These are phyloP conservation scores for Clarkia xantiana DNA, from an alignment of 345 rosid genomes.

Conservation along the genomic window DNA sequence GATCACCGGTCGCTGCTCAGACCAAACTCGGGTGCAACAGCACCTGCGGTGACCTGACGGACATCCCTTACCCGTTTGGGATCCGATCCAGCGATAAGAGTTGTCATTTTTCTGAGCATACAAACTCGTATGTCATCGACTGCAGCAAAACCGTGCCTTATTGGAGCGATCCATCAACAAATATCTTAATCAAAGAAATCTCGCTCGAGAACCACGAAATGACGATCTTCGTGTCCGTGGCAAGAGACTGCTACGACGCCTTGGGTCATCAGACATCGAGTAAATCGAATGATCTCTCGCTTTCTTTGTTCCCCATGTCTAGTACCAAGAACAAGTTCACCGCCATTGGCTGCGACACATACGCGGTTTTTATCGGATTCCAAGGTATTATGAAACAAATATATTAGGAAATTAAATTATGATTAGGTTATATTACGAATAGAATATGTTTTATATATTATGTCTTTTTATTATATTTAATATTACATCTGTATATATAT, in stretches of 20 bases:
- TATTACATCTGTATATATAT: no score
- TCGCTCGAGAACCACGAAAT: conserved; percentile 9
- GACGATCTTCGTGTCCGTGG: background rate
- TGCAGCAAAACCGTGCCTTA: conserved; percentile 5
- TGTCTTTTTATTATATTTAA: no score
- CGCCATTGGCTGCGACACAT: conserved; percentile 1
- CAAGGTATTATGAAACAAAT: no score
- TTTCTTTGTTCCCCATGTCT: conserved; percentile 15
- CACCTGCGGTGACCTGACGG: conserved; percentile 17
- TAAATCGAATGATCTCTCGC: no score
- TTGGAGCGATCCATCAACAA: background rate
- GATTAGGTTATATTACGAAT: no score
- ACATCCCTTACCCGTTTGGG: conserved; percentile 35
- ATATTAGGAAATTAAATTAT: no score
- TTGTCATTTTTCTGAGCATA: conserved; percentile 7
- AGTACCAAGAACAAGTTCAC: conserved; percentile 6
- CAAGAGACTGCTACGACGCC: conserved; percentile 6
- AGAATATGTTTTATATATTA: no score
- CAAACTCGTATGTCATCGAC: conserved; percentile 10
- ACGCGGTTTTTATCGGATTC: background rate
- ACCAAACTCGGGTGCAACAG: conserved; percentile 13
- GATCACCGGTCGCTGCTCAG: background rate
- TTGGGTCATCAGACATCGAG: no score
- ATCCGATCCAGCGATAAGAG: conserved; percentile 11
- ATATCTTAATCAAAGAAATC: conserved; percentile 11